These are phyloP conservation scores for Ustilago hordei DNA, from an alignment of 1,284 basidiomycete genomes.

Conservation along the genomic window DNA sequence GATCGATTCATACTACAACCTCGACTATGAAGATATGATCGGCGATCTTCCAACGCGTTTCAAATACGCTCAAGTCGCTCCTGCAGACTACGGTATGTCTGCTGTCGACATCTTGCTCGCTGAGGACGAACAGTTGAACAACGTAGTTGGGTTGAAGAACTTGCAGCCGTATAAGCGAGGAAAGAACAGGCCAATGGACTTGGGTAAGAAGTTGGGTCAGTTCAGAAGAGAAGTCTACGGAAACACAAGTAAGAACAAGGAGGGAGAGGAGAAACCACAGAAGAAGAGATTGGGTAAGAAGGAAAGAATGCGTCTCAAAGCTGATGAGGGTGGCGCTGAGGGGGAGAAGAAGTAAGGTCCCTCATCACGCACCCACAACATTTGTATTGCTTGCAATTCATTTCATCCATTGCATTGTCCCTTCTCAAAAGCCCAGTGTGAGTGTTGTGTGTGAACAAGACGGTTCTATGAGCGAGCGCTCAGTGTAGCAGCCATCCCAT, in stretches of 20 bases:
- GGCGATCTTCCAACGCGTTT: conserved; percentile 92
- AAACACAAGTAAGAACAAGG: conserved; percentile 29
- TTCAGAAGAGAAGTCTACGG: conserved; percentile 74
- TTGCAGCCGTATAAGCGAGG: conserved; percentile 85
- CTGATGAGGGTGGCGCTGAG: conserved; percentile 14
- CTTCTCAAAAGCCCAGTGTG: neutral
- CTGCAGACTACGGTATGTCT: conserved; percentile 80
- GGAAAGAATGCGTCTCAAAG: conserved; percentile 55
- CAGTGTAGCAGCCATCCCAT: conserved; percentile 14
- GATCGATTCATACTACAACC: conserved; percentile 87
- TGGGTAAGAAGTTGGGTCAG: conserved; percentile 78
- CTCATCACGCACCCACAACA: neutral
- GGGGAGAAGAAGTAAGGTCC: conserved; percentile 6
- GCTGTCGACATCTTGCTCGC: conserved; percentile 91
- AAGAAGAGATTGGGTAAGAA: conserved; percentile 69
- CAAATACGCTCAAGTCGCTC: conserved; percentile 83
- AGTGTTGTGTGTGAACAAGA: neutral
- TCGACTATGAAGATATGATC: conserved; percentile 97
- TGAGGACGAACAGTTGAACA: conserved; percentile 91
- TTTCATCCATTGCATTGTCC: neutral
- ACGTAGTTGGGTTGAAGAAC: conserved; percentile 87
- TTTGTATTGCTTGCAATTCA: neutral
- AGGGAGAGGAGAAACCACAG: conserved; percentile 69
- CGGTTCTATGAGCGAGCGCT: neutral
- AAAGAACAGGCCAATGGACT: conserved; percentile 76